These are phyloP conservation scores for Drechslerella coelobrocha DNA, from an alignment of 2,329 filamentous ascomycete genomes.

Conservation along the genomic window DNA sequence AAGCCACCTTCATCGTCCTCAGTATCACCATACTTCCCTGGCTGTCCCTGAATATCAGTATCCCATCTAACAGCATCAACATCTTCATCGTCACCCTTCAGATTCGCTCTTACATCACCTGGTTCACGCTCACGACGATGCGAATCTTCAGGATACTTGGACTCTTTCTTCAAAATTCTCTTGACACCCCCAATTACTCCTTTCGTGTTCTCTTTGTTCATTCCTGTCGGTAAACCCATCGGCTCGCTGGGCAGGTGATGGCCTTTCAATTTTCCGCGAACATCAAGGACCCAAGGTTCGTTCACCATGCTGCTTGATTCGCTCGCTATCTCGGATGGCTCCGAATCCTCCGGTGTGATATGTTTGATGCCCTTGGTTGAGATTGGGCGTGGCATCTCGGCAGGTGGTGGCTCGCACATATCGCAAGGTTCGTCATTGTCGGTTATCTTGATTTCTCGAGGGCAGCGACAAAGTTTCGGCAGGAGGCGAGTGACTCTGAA, in stretches of 20 bases:
- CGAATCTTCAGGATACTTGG: not conserved
- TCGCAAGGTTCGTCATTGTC: slow-evolving; percentile 10
- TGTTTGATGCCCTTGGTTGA: not conserved
- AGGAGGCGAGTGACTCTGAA: slow-evolving; percentile 7
- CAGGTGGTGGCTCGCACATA: slow-evolving; percentile 2
- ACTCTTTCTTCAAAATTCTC: not conserved
- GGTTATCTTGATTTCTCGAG: not conserved
- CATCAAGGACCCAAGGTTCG: slow-evolving; percentile 12
- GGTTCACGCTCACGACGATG: not conserved
- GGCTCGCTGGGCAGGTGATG: slow-evolving; percentile 1
- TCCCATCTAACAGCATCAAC: slow-evolving; percentile 4
- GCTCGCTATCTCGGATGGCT: not conserved
- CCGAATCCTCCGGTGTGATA: not conserved
- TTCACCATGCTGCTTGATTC: not conserved
- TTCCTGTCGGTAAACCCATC: not conserved
- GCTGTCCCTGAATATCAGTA: slow-evolving; percentile 4
- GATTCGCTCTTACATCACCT: not conserved
- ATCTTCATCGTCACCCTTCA: slow-evolving; percentile 1
- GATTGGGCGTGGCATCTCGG: not conserved
- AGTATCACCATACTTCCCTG: not conserved
- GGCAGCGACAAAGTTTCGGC: slow-evolving; percentile 15
- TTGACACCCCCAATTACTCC: slow-evolving; percentile 3
- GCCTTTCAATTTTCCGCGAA: slow-evolving; percentile 8
- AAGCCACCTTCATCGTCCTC: not conserved
- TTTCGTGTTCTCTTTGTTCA: not conserved